phyloP scores from a whole-genome alignment of 805 yeast genomes.

The Lipomyces yamadae region DNA sequence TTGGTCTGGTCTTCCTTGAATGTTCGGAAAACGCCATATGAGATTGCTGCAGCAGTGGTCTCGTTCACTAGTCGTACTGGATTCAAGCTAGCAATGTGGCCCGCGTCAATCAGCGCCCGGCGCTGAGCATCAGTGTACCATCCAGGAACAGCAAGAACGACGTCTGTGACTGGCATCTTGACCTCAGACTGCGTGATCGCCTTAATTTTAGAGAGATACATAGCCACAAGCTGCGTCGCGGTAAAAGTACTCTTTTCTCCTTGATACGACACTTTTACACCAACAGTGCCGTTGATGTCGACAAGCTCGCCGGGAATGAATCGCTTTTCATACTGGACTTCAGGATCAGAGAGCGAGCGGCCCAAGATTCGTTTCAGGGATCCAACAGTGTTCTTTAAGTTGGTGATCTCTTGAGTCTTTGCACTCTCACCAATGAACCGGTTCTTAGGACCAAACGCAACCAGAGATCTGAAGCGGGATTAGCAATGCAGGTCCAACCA shows the following conservation, averaged over 20 bases:
- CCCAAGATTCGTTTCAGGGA: constrained; percentile 94
- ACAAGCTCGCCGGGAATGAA: constrained; percentile 75
- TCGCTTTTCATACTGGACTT: constrained; percentile 70
- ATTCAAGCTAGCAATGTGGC: constrained; percentile 93
- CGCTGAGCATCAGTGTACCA: constrained; percentile 98
- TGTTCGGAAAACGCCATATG: constrained; percentile 97
- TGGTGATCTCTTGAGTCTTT: constrained; percentile 94
- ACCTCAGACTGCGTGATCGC: constrained; percentile 79
- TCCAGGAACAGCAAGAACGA: constrained; percentile 91
- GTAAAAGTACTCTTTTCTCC: constrained; percentile 80
- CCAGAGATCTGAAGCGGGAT: constrained; percentile 52
- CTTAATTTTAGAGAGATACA: constrained; percentile 92
- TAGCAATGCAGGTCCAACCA: background rate
- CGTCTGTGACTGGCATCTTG: constrained; percentile 79
- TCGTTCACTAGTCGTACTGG: constrained; percentile 98
- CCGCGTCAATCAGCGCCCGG: constrained; percentile 94
- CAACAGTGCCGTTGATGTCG: constrained; percentile 69
- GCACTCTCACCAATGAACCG: constrained; percentile 95
- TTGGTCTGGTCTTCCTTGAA: constrained; percentile 86
- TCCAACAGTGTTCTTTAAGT: constrained; percentile 94
- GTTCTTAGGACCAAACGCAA: constrained; percentile 88
- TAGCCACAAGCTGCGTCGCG: constrained; percentile 89
- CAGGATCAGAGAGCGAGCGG: constrained; percentile 73
- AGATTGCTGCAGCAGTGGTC: constrained; percentile 97
- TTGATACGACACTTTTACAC: constrained; percentile 81